Evolutionary conservation across 2,329 filamentous ascomycete genomes (phyloP).

Genomic region (Sordariomycetes sp.): DNA sequence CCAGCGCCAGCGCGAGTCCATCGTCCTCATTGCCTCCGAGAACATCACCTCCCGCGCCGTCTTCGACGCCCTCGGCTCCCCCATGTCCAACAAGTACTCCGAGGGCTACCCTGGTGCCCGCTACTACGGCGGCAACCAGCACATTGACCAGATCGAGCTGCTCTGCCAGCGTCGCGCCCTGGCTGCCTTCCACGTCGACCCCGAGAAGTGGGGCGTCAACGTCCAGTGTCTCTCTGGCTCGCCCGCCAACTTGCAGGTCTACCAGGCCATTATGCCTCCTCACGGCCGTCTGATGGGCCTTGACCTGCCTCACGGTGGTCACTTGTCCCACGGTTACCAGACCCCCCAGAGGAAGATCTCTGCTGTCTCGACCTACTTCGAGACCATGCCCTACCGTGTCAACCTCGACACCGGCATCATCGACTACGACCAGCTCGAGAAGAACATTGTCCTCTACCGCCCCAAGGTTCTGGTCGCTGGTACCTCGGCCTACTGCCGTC

Average conservation of each 20-base stretch:
- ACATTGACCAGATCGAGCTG: constrained; percentile 93
- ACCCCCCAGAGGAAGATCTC: constrained; percentile 96
- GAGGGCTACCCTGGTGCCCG: constrained; percentile 96
- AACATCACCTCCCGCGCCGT: constrained; percentile 98
- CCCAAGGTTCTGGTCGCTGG: constrained; percentile 95
- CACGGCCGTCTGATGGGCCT: constrained; percentile 97
- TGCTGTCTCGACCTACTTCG: constrained; percentile 96
- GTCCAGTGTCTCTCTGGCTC: constrained; percentile 89
- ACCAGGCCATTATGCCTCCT: constrained; percentile 92
- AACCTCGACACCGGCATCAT: constrained; percentile 88
- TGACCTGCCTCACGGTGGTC: constrained; percentile 87
- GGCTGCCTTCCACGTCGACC: constrained; percentile 78
- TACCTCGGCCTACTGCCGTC: constrained; percentile 94
- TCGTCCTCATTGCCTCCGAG: constrained; percentile 97
- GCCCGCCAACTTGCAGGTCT: constrained; percentile 95
- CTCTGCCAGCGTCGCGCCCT: constrained; percentile 93
- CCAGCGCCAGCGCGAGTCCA: constrained; percentile 94
- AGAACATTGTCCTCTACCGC: constrained; percentile 84
- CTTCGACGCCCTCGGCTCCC: constrained; percentile 90
- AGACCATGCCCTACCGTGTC: constrained; percentile 95
- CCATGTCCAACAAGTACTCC: constrained; percentile 99
- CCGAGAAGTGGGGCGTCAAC: constrained; percentile 95
- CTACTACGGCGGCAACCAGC: constrained; percentile 99
- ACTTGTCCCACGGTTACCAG: constrained; percentile 96
- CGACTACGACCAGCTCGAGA: constrained; percentile 88